phyloP scores from a whole-genome alignment of 1,284 basidiomycete genomes.

The Cryptococcus deneoformans region DNA sequence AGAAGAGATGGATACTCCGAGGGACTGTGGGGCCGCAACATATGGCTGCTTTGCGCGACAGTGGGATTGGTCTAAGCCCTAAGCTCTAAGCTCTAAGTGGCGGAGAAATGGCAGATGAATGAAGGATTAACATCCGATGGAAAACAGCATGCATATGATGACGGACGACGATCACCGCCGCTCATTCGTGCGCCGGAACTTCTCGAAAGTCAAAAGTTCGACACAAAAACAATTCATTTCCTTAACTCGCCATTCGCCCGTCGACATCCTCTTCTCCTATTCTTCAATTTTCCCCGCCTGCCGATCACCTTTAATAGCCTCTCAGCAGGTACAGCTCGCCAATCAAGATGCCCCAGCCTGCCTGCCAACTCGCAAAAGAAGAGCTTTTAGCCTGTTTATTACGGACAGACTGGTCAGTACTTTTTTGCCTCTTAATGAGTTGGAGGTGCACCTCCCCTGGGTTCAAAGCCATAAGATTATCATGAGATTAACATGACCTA shows the following conservation, averaged over 20 bases:
- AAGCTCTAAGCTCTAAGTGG: background rate
- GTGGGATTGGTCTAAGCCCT: too few species aligned
- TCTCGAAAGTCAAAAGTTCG: too few species aligned
- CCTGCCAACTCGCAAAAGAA: conserved; percentile 39
- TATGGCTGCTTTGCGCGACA: background rate
- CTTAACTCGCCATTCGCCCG: too few species aligned
- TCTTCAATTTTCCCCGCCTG: too few species aligned
- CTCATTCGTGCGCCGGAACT: too few species aligned
- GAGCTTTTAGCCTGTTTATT: conserved; percentile 46
- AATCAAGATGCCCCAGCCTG: conserved; percentile 17
- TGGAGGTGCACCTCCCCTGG: background rate
- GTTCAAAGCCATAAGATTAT: too few species aligned
- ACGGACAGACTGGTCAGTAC: conserved; percentile 45
- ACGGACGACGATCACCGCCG: too few species aligned
- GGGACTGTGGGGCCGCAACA: conserved; percentile 30
- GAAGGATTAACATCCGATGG: background rate
- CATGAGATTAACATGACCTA: too few species aligned
- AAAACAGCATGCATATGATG: background rate
- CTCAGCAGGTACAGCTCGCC: background rate
- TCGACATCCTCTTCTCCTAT: too few species aligned
- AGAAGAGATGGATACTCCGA: conserved; percentile 39
- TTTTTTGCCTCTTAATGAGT: background rate
- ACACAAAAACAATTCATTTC: too few species aligned
- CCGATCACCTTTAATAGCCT: too few species aligned
- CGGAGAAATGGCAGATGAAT: background rate